Evolutionary conservation across 768 basidiomycete species (phyloP).

Genomic region (Macrolepiota albuminosa): DNA sequence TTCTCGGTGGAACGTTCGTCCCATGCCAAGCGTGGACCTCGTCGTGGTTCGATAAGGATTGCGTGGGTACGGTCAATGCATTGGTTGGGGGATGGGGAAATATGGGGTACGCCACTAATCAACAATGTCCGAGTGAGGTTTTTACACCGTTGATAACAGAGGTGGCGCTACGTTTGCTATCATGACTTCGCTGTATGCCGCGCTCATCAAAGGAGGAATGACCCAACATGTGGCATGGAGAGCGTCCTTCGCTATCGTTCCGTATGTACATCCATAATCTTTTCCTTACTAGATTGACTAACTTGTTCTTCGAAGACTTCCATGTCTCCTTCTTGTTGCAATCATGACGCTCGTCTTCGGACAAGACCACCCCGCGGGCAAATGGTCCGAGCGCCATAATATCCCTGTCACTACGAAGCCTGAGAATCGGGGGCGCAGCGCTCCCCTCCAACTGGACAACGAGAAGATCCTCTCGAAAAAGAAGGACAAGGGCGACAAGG

Average conservation of each 20-base stretch:
- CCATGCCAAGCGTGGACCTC: conserved; percentile 61
- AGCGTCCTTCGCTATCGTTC: conserved; percentile 50
- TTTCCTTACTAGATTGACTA: background rate
- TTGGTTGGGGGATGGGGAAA: conserved; percentile 54
- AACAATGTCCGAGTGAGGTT: background rate
- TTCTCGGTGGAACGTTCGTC: conserved; percentile 58
- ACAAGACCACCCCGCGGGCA: conserved; percentile 50
- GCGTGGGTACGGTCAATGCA: conserved; percentile 43
- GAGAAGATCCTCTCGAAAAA: background rate
- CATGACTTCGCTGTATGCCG: conserved; percentile 49
- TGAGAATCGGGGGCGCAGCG: conserved; percentile 6
- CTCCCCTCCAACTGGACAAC: background rate
- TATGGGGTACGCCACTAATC: conserved; percentile 26
- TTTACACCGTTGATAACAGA: conserved; percentile 9
- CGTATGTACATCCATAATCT: conserved; percentile 19
- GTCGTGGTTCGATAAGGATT: conserved; percentile 49
- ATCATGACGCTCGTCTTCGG: conserved; percentile 37
- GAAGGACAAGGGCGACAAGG: background rate
- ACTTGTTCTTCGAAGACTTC: conserved; percentile 26
- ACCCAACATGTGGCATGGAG: conserved; percentile 45
- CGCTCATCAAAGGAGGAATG: conserved; percentile 31
- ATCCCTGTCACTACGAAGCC: conserved; percentile 24
- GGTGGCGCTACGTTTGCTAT: conserved; percentile 52
- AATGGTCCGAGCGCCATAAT: conserved; percentile 44
- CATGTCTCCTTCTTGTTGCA: conserved; percentile 42